phyloP scores from a whole-genome alignment of 2,329 filamentous ascomycete species.

The Fusarium begoniae region DNA sequence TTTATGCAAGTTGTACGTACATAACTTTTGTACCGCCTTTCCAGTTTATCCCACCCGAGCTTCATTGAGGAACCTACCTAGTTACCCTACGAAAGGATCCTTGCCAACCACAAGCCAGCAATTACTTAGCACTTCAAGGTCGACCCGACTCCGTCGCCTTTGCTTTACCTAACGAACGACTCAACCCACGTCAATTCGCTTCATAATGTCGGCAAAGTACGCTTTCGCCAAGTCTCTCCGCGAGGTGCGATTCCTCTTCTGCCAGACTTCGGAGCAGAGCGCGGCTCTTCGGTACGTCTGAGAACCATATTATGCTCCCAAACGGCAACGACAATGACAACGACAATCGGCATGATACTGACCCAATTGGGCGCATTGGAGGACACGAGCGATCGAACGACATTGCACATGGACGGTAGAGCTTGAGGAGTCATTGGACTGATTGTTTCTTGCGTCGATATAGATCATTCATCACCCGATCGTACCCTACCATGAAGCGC shows the following conservation, averaged over 20 bases:
- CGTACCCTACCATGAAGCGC: constrained; percentile 99
- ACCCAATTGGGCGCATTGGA: constrained; percentile 25
- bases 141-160: constrained; percentile 2
- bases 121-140: constrained; percentile 41
- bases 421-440: constrained; percentile 7
- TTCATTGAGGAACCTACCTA: constrained; percentile 12
- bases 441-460: constrained; percentile 19
- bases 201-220: constrained; percentile 88
- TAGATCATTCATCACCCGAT: constrained; percentile 88
- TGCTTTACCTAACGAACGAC: not conserved
- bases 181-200: not conserved
- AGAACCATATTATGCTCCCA: not conserved
- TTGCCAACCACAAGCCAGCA: constrained; percentile 45
- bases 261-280: constrained; percentile 92
- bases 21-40: not conserved
- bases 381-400: not conserved
- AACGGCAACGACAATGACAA: not conserved
- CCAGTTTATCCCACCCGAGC: constrained; percentile 37
- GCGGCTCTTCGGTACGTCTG: constrained; percentile 80
- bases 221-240: constrained; percentile 88
- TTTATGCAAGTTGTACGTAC: constrained; percentile 20
- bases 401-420: not conserved
- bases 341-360: not conserved
- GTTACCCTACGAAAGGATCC: constrained; percentile 1
- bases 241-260: constrained; percentile 97